Base-by-base conservation (phyloP, 2,329 filamentous ascomycete species). In the Fusarium agapanthi region DNA sequence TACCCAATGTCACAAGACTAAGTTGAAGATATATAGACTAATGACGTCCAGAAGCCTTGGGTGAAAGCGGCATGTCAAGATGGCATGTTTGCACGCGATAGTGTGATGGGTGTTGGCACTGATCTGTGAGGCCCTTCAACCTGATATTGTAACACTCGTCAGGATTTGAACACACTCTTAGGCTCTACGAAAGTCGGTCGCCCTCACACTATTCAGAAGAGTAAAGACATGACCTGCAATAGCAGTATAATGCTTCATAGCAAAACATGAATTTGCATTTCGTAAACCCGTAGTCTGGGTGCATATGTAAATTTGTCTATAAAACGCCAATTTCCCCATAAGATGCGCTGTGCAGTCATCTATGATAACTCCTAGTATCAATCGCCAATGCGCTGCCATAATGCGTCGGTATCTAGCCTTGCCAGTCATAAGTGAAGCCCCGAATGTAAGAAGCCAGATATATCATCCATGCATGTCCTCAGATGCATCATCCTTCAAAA, bases 261-360 rank as follows among this genome's bases (percentile, higher is more conserved):
- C 20, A 50, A 51, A 32, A 16, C 6, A 15, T n/a, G 35, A 18
- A 37, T 43, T 37, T 68, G 16, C 35, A 22, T 40, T 38, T n/a
- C 34, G 28, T 47, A 30, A 54, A 45, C 22, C n/a, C 48, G n/a
- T 37, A 28, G 28, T 43, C 22, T 43, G 10, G 20, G 38, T 57
- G 35, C 54, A 38, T 18, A 14, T 44, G 38, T 54, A 40, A 38
- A 43, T 41, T 47, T 35, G 37, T 67, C 66, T 67, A 73, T 53
- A 47, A 44, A 73, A 73, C 66, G 70, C 70, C 70, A 55, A 57
- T 62, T 40, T 38, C 32, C 26, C 50, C 32, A 30, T 59, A 47
- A 37, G 26, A 55, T 70, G 57, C 32, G 44, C n/a, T 44, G 30
- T 40, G 20, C 16, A 55, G 32, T 12, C 50, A 58, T 51, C 24